Evolutionary conservation across 2,329 filamentous ascomycete species (phyloP), one percentile per base, ranked within the genome.

Genomic region (Fusarium annulatum): DNA sequence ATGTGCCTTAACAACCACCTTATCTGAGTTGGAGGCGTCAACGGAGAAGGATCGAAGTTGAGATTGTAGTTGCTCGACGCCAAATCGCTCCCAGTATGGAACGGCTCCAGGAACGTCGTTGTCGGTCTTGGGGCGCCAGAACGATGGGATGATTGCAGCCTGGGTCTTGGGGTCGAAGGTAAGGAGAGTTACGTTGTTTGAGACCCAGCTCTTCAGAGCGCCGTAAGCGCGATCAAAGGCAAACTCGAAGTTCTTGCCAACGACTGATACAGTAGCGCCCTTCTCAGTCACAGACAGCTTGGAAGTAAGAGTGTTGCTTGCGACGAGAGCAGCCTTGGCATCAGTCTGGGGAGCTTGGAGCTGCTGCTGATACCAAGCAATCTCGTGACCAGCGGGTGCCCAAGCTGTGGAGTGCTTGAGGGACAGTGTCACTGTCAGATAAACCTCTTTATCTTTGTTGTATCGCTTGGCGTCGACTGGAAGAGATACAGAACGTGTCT

Each of bases 121-220:
- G 79, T 93, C 89, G 0, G 90, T 93, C 19, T 87, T 86, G 0
- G 91, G 88, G 9, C 91, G 88, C 86, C 90, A 92, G 80, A 93
- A 89, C 10, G 84, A 83, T 3, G 88, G 84, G 14, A 80, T 75
- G 21, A 86, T 79, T 28, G 83, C 85, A 7, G 81, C 79, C 12
- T 79, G 74, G 7, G 80, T 81, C 41, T 69, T 77, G 2, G 85
- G 80, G 53, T 83, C 80, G 2, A 75, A 56, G 12, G 76, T 80
- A 16, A 87, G 78, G 1, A 88, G 68, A 0, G 79, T 55, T 39
- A 79, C 71, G 59, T 79, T 78, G 45, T 80, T 77, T 23, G 80
- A 77, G 5, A 77, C 75, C 88, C 87, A 87, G 30, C 70, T 76
- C 55, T 80, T 85, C 26, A 88, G 72, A 48, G 80, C 77, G 7